Conservation (phyloP, 306 rosid genomes). For the Acacia melanoxylon region DNA sequence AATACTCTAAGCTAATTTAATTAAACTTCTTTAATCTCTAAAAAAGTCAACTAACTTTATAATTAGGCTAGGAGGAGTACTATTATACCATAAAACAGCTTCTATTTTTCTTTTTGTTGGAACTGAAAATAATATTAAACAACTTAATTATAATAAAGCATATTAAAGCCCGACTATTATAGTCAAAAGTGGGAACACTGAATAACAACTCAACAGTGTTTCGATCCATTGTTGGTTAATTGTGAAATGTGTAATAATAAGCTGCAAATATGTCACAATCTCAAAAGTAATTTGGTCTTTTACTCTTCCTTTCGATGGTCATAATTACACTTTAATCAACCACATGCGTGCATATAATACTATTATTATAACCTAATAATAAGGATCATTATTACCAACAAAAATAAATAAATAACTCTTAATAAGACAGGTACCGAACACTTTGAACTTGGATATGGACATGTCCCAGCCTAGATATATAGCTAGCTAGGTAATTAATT, state of each 20-base stretch:
- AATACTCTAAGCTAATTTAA: too few species aligned
- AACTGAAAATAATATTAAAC: neutral
- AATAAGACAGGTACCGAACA: slow-evolving; percentile 41
- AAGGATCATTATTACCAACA: too few species aligned
- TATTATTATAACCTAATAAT: too few species aligned
- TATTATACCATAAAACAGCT: neutral
- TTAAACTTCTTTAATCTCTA: too few species aligned
- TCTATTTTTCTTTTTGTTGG: too few species aligned
- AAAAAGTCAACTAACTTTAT: too few species aligned
- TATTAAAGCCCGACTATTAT: neutral
- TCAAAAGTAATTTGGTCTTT: neutral
- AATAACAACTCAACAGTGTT: neutral
- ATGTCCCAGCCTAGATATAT: neutral
- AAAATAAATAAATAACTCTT: neutral
- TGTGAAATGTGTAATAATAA: neutral
- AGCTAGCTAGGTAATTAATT: neutral
- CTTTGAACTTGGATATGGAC: slow-evolving; percentile 24
- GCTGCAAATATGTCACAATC: neutral
- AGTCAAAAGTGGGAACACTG: neutral
- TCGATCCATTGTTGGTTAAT: neutral
- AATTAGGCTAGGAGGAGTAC: too few species aligned
- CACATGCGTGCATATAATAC: neutral
- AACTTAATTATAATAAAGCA: neutral
- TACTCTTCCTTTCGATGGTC: neutral
- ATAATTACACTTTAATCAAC: neutral